Evolutionary conservation across 1,139 yeast genomes (phyloP).

Genomic region (Sugiyamaella novakii): DNA sequence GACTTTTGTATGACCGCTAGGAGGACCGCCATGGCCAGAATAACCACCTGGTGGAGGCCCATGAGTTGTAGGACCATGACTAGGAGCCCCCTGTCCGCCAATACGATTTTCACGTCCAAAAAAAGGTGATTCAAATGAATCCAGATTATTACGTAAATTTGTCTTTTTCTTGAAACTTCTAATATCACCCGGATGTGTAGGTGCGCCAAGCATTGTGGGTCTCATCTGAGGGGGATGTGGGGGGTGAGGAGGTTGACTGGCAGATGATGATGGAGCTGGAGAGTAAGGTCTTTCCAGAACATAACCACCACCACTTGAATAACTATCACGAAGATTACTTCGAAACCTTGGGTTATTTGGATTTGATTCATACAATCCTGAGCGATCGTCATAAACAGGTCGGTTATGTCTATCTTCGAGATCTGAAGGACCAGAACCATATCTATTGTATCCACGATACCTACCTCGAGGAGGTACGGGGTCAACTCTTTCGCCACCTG

Average conservation of each 20-base stretch:
- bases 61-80: background rate
- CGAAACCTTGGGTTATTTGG: constrained; percentile 5
- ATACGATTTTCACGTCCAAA: constrained; percentile 27
- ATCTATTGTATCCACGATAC: background rate
- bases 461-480: background rate
- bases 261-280: constrained; percentile 23
- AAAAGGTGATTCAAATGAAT: constrained; percentile 29
- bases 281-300: constrained; percentile 21
- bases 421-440: constrained; percentile 13
- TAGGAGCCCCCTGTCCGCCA: constrained; percentile 7
- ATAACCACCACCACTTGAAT: constrained; percentile 13
- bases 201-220: constrained; percentile 11
- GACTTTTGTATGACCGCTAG: constrained; percentile 2
- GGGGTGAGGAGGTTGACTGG: constrained; percentile 22
- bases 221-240: constrained; percentile 17
- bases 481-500: background rate
- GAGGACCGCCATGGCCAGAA: constrained; percentile 3
- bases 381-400: constrained; percentile 5
- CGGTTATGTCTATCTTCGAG: constrained; percentile 2
- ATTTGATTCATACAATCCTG: constrained; percentile 8
- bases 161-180: constrained; percentile 14
- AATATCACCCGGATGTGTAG: constrained; percentile 14
- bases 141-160: constrained; percentile 27
- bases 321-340: constrained; percentile 7
- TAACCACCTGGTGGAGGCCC: constrained; percentile 2